Evolutionary conservation across 1,284 basidiomycete genomes (phyloP).

Genomic region (Waitea zeae): DNA sequence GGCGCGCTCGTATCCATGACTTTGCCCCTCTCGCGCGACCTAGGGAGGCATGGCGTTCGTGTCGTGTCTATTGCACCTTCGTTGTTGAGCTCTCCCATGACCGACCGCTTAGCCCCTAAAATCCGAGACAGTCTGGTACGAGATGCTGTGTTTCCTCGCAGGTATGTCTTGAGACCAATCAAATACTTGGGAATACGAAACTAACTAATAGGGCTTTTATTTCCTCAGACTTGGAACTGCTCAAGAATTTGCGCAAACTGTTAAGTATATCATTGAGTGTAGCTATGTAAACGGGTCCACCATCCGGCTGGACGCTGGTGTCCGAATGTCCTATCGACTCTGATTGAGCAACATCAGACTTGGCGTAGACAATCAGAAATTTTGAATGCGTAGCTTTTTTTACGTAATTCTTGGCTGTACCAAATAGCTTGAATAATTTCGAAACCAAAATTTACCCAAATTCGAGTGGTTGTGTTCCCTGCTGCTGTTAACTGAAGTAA

Average conservation of each 20-base stretch:
- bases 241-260: constrained; percentile 31
- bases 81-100: constrained; percentile 29
- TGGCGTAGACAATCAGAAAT: too few relatives aligned
- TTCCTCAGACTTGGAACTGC: constrained; percentile 9
- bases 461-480: too few relatives aligned
- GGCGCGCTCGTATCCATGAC: constrained; percentile 35
- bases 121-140: constrained; percentile 13
- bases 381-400: too few relatives aligned
- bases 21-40: constrained; percentile 34
- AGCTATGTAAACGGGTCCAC: constrained; percentile 41
- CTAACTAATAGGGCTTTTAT: too few relatives aligned
- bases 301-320: constrained; percentile 28
- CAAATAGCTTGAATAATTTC: too few relatives aligned
- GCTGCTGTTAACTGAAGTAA: too few relatives aligned
- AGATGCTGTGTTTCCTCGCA: constrained; percentile 8
- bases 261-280: constrained; percentile 31
- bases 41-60: constrained; percentile 29
- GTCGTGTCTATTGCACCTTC: constrained; percentile 36
- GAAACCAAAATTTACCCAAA: too few relatives aligned
- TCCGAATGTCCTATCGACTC: constrained; percentile 17
- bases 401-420: too few relatives aligned
- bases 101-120: constrained; percentile 20
- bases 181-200: not conserved
- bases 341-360: too few relatives aligned
- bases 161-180: constrained; percentile 3